Evolutionary conservation across 2,329 filamentous ascomycete genomes (phyloP), one percentile per base, ranked within the genome.

Genomic region (Talaromyces rugulosus): DNA sequence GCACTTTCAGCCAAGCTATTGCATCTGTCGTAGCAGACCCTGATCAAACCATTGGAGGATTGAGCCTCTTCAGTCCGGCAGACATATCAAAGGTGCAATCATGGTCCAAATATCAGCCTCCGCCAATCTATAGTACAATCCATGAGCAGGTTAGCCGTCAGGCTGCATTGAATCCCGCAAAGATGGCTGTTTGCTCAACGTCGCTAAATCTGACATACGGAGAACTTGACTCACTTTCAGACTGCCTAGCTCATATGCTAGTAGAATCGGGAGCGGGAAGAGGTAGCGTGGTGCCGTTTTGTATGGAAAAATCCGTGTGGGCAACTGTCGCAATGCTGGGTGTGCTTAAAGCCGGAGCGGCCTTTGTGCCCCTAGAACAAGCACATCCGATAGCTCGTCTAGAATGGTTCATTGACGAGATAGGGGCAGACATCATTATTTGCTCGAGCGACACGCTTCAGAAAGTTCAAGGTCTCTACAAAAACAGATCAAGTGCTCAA

Each of bases 311-410:
- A 36, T 58, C 56, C 5, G 28, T 31, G 27, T 58, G 56, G 56
- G 27, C 36, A 30, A 16, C 36, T 51, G 23, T 58, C 14, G 66
- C 71, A 9, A 70, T 70, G 7, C 36, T 75, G 7, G 71, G 70
- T 9, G 50, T 74, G 8, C 66, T 73, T 59, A 72, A 71, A 57
- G 66, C 68, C 1, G 73, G 73, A 3, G 73, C 67, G 11, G 66
- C 68, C 12, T 74, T 72, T 52, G 69, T 74, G 16, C 72, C 72
- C 2, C 66, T 81, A 16, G 77, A 79, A n/a, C 18, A 23, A 14
- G 11, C 9, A 16, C 31, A 40, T 59, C 57, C 47, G 30, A 40
- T 40, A 40, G 36, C 36, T 40, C 36, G 36, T 40, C 36, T 40
- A 40, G 4, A 40, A 3, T 40, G 36, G 36, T 40, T 40, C 36